Evolutionary conservation across 2,329 filamentous ascomycete species (phyloP).

Genomic region (Aspergillus ochraceoroseus): DNA sequence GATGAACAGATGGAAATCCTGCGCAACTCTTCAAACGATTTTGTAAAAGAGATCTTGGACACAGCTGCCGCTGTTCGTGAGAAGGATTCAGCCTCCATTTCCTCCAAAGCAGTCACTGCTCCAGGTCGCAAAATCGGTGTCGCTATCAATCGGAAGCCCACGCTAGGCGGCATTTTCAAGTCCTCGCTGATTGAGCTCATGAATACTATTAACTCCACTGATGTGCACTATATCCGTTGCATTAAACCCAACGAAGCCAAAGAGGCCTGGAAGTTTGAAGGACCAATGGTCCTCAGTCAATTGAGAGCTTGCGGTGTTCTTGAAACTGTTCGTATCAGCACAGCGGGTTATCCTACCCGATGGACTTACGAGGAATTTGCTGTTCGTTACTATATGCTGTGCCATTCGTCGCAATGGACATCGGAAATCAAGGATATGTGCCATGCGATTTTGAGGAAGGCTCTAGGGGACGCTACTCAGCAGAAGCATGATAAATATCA

Average conservation of each 20-base stretch:
- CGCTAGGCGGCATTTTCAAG: conserved; percentile 96
- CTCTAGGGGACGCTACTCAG: conserved; percentile 70
- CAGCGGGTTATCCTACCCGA: conserved; percentile 90
- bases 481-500: conserved; percentile 90
- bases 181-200: conserved; percentile 97
- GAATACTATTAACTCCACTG: conserved; percentile 94
- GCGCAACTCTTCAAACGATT: conserved; percentile 74
- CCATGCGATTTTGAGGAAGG: conserved; percentile 82
- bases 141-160: conserved; percentile 92
- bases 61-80: conserved; percentile 83
- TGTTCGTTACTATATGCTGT: conserved; percentile 95
- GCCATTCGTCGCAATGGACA: conserved; percentile 84
- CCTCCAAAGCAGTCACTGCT: conserved; percentile 68
- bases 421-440: conserved; percentile 92
- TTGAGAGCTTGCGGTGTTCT: conserved; percentile 96
- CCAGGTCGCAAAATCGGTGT: conserved; percentile 81
- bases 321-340: conserved; percentile 95
- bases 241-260: conserved; percentile 99
- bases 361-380: conserved; percentile 99
- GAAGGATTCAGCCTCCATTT: conserved; percentile 64
- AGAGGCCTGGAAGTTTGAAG: conserved; percentile 95
- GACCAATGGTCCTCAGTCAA: conserved; percentile 97
- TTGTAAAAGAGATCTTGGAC: conserved; percentile 77
- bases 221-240: conserved; percentile 97
- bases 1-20: conserved; percentile 97